Evolutionary conservation across 805 yeast species (phyloP), one percentile per base, ranked within the genome.

Genomic region (Ogataea ganodermae): DNA sequence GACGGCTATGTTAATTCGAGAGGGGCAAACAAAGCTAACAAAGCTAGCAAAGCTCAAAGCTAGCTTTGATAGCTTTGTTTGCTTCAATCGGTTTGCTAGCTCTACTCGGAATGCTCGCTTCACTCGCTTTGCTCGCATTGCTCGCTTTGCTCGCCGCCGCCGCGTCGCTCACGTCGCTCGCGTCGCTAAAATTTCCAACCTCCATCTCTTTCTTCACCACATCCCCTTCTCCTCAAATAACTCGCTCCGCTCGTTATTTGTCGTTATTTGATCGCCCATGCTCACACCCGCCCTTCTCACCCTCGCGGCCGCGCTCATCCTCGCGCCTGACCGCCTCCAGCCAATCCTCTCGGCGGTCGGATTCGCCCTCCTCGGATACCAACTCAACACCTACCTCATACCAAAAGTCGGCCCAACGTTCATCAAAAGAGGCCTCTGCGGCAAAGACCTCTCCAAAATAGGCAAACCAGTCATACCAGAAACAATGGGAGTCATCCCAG

Each of bases 401-500:
- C 97, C 97, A 2, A 67, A 73, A 30, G 74, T 86, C n/a, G 75
- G 83, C 1, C 73, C 77, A 1, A 73, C 81, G 35, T 91, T 91
- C 66, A 75, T 86, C 18, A 76, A 77, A 44, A 80, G 86, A 36
- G 99, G 99, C 0, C 74, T 94, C n/a, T 78, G 70, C 51, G 99
- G 99, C 8, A 80, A 76, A 51, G 99, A 94, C 64, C 58, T 90
- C 61, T 83, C 90, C 36, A 94, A 94, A 64, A 66, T 63, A n/a
- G 80, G 80, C n/a, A 73, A 67, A 35, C 95, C 96, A 0, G 72
- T 82, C 2, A 75, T 89, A 8, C 94, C 99, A 1, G 99, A 94
- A 69, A 80, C 95, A 0, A 83, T 92, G 73, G 99, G 99, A n/a
- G 84, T 89, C 2, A 85, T 92, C 0, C 79, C 89, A 4, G 94